These are phyloP conservation scores for Solidago caesia DNA, from an alignment of 129 eudicot genomes.

Conservation along the genomic window DNA sequence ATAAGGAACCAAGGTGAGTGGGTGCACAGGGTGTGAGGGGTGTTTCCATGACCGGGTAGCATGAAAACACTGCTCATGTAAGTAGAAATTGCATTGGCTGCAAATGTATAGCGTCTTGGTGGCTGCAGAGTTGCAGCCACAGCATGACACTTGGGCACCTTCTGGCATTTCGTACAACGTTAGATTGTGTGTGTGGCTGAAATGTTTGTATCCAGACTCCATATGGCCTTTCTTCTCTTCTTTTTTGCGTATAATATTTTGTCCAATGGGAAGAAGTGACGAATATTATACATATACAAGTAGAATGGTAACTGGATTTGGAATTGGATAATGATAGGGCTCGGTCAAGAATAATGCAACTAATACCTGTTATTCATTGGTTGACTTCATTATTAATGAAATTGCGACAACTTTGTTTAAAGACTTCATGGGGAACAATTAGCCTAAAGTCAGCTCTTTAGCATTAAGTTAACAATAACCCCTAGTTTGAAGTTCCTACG, in stretches of 20 bases:
- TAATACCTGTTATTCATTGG: conserved; percentile 10
- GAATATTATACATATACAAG: conserved; percentile 7
- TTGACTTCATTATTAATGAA: conserved; percentile 12
- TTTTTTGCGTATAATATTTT: background rate
- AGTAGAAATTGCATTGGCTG: conserved; percentile 34
- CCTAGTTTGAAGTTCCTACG: no score
- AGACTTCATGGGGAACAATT: no score
- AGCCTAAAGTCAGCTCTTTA: no score
- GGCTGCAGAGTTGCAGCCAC: conserved; percentile 42
- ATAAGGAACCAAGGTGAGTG: conserved; percentile 36
- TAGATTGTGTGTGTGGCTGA: conserved; percentile 67
- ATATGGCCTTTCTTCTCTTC: conserved; percentile 23
- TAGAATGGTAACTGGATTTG: background rate
- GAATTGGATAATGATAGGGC: conserved; percentile 11
- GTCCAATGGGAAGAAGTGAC: background rate
- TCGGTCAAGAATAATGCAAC: conserved; percentile 19
- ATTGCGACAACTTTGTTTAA: no score
- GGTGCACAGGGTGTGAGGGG: conserved; percentile 40
- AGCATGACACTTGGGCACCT: conserved; percentile 50
- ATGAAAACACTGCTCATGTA: conserved; percentile 36
- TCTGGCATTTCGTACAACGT: conserved; percentile 46
- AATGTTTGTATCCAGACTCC: conserved; percentile 62
- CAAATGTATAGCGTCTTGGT: conserved; percentile 29
- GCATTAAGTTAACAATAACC: no score
- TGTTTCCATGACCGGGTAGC: conserved; percentile 37